phyloP scores from a whole-genome alignment of 805 yeast species.

The Myxozyma monticola region DNA sequence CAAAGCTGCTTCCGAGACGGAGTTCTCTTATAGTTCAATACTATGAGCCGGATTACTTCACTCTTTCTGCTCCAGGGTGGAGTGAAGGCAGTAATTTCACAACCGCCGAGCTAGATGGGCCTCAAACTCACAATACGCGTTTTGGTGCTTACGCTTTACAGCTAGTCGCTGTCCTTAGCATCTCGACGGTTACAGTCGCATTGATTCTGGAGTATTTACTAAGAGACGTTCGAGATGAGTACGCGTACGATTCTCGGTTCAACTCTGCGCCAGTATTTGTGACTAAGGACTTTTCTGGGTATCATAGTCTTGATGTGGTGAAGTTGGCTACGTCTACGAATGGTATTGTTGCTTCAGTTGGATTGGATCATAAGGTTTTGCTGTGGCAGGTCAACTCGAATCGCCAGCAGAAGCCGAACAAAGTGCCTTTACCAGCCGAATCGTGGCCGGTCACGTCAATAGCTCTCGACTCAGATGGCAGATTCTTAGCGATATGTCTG shows the following conservation, averaged over 20 bases:
- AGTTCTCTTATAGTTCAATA: slow-evolving; percentile 6
- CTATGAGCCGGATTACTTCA: slow-evolving; percentile 18
- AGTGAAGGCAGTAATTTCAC: background rate
- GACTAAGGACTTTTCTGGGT: slow-evolving; percentile 48
- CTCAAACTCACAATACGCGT: background rate
- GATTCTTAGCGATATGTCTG: slow-evolving; percentile 20
- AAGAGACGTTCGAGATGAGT: slow-evolving; percentile 30
- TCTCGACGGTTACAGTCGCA: slow-evolving; percentile 10
- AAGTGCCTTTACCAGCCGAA: slow-evolving; percentile 32
- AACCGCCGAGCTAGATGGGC: background rate
- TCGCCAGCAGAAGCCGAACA: slow-evolving; percentile 23
- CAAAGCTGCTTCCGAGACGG: background rate
- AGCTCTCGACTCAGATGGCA: slow-evolving; percentile 26
- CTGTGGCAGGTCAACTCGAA: slow-evolving; percentile 55
- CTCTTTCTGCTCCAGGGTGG: too few species aligned
- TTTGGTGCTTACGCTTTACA: background rate
- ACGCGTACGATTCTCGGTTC: slow-evolving; percentile 30
- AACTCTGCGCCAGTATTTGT: slow-evolving; percentile 32
- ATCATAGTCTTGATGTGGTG: slow-evolving; percentile 65
- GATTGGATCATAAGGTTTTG: slow-evolving; percentile 68
- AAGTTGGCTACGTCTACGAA: slow-evolving; percentile 57
- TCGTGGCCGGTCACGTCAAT: slow-evolving; percentile 36
- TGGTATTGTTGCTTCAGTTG: slow-evolving; percentile 66
- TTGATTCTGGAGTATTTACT: slow-evolving; percentile 24
- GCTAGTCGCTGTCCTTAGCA: slow-evolving; percentile 1